These are phyloP conservation scores for Decorospora gaudefroyi DNA, from an alignment of 2,329 filamentous ascomycete species.

Conservation along the genomic window DNA sequence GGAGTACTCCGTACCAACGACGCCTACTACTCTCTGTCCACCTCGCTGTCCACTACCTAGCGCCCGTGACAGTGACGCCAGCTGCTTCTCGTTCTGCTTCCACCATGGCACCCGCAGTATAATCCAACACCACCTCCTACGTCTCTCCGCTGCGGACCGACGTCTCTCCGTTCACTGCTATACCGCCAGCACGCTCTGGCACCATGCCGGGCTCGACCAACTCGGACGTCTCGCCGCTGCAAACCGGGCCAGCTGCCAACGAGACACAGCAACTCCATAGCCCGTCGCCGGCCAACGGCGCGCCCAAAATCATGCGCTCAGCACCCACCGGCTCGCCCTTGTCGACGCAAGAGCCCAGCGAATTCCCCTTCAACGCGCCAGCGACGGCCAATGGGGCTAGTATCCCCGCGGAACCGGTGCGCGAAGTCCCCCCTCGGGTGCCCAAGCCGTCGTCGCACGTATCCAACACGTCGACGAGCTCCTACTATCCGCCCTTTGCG, in stretches of 20 bases:
- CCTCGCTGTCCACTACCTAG: too few relatives aligned
- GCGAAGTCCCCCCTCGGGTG: constrained; percentile 20
- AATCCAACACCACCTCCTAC: constrained; percentile 10
- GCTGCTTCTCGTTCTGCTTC: too few relatives aligned
- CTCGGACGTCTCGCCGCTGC: constrained; percentile 35
- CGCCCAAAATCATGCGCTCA: constrained; percentile 37
- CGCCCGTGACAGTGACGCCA: too few relatives aligned
- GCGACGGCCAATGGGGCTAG: constrained; percentile 23
- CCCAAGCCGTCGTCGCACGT: constrained; percentile 28
- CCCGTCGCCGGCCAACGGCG: constrained; percentile 25
- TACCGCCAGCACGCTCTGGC: background rate
- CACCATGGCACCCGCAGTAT: too few relatives aligned
- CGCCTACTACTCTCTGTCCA: too few relatives aligned
- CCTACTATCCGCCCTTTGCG: constrained; percentile 38
- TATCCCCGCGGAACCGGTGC: constrained; percentile 23
- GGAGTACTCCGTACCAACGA: too few relatives aligned
- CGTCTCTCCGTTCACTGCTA: background rate
- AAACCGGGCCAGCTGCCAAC: too few relatives aligned
- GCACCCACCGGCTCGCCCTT: constrained; percentile 39
- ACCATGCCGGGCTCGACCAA: constrained; percentile 38
- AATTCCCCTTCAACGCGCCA: constrained; percentile 45
- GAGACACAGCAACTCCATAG: constrained; percentile 22
- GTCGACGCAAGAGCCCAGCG: constrained; percentile 34
- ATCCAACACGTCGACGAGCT: constrained; percentile 29
- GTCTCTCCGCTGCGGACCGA: background rate